A percentile compares a stretch with the other conserved stretches of the same genome.
Evolutionary conservation across 2,329 filamentous ascomycete genomes (phyloP).

Genomic region (Fusarium bulbicola): DNA sequence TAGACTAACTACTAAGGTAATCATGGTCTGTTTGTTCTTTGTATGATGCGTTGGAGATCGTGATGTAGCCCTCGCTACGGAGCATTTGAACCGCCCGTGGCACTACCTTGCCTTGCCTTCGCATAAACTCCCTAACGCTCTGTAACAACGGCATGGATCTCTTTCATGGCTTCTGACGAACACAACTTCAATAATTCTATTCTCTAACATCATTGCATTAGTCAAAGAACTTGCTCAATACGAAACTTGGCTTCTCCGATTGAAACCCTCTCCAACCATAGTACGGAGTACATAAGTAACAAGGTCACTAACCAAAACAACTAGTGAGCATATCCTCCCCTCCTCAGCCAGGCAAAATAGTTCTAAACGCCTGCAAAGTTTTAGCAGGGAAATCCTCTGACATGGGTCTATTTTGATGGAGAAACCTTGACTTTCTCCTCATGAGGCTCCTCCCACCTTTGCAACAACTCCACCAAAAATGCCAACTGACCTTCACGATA

Average conservation of each 20-base stretch:
- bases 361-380: not conserved
- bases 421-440: slow-evolving; percentile 21
- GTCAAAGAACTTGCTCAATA: not conserved
- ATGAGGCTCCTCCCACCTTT: slow-evolving; percentile 31
- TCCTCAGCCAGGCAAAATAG: not conserved
- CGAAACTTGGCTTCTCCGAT: not conserved
- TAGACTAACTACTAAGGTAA: not conserved
- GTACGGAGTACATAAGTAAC: not conserved
- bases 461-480: slow-evolving; percentile 33
- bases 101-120: not conserved
- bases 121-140: not conserved
- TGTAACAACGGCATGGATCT: not conserved
- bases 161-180: not conserved
- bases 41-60: slow-evolving; percentile 17
- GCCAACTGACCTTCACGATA: slow-evolving; percentile 35
- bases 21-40: not conserved
- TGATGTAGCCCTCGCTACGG: slow-evolving; percentile 6
- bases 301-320: not conserved
- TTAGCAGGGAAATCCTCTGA: not conserved
- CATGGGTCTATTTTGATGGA: slow-evolving; percentile 12
- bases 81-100: slow-evolving; percentile 13
- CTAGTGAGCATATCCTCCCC: not conserved
- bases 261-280: not conserved
- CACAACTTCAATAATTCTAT: not conserved
- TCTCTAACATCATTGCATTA: not conserved